Evolutionary conservation across 73 alveolate species (phyloP).

Genomic region (Paraurostyla sp.): DNA sequence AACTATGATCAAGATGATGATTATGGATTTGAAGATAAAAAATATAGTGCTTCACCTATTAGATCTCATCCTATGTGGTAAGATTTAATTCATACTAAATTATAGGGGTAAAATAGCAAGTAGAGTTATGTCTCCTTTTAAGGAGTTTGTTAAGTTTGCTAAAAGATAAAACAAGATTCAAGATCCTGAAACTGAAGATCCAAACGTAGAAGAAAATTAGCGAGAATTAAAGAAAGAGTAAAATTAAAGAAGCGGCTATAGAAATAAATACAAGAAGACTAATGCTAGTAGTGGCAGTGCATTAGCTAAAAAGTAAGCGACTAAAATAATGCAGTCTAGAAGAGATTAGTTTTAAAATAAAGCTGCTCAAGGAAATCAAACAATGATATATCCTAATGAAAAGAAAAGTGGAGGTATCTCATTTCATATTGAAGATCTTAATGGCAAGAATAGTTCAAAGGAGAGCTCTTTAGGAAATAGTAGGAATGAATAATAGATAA

Average conservation of each 20-base stretch:
- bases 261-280: no score
- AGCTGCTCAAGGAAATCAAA: no score
- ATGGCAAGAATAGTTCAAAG: no score
- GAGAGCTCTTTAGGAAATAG: no score
- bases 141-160: constrained; percentile 7
- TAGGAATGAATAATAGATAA: not conserved
- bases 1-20: not conserved
- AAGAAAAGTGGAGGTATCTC: no score
- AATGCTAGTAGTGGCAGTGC: no score
- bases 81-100: not conserved
- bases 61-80: constrained; percentile 12
- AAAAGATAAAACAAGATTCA: not conserved
- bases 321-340: no score
- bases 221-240: not conserved
- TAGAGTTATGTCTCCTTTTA: constrained; percentile 22
- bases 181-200: not conserved
- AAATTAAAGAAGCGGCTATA: not conserved
- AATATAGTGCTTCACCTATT: not conserved
- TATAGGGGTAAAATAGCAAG: constrained; percentile 1
- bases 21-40: not conserved
- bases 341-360: no score
- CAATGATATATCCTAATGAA: no score
- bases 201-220: not conserved
- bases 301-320: no score
- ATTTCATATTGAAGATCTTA: no score